Percentiles rank a stretch among this genome's conserved stretches.
Evolutionary conservation across 164 flowering plant genomes (phyloP).

Genomic region (Tetracentron sinense): DNA sequence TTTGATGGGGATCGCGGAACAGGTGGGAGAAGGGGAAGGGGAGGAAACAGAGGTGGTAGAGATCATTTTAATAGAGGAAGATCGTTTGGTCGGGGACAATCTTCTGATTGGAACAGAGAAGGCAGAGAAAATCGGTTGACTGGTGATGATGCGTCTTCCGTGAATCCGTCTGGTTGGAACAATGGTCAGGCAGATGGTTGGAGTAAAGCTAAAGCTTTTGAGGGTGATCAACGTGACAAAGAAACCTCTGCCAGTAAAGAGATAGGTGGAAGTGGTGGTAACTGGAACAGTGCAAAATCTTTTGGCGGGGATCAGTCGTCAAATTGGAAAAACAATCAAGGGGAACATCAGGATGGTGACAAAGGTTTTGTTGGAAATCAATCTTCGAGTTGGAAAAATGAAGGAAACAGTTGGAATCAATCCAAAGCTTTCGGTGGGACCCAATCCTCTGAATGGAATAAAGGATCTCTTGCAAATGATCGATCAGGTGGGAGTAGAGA

Average conservation of each 20-base stretch:
- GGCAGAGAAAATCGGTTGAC: background rate
- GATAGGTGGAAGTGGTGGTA: too few species aligned
- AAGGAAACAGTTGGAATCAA: slow-evolving; percentile 2
- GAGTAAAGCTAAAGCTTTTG: slow-evolving; percentile 1
- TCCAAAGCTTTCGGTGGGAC: too few species aligned
- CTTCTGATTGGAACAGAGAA: background rate
- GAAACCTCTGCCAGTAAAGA: too few species aligned
- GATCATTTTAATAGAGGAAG: slow-evolving; percentile 30
- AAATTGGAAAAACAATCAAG: slow-evolving; percentile 1
- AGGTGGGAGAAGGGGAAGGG: slow-evolving; percentile 35
- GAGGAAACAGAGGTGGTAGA: slow-evolving; percentile 24
- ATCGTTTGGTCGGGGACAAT: slow-evolving; percentile 21
- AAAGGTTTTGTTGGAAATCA: too few species aligned
- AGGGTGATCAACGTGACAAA: slow-evolving; percentile 3
- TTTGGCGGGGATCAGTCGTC: background rate
- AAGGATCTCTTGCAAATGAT: background rate
- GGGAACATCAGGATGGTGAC: background rate
- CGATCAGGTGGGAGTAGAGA: background rate
- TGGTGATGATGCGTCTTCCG: background rate
- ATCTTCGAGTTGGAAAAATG: slow-evolving; percentile 27
- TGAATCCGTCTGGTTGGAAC: slow-evolving; percentile 4
- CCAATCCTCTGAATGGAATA: slow-evolving; percentile 5
- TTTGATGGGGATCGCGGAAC: slow-evolving; percentile 36
- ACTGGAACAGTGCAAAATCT: slow-evolving; percentile 2
- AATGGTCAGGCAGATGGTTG: background rate